Base-by-base conservation (phyloP, 768 basidiomycete species). In the Tricholoma bakamatsutake region DNA sequence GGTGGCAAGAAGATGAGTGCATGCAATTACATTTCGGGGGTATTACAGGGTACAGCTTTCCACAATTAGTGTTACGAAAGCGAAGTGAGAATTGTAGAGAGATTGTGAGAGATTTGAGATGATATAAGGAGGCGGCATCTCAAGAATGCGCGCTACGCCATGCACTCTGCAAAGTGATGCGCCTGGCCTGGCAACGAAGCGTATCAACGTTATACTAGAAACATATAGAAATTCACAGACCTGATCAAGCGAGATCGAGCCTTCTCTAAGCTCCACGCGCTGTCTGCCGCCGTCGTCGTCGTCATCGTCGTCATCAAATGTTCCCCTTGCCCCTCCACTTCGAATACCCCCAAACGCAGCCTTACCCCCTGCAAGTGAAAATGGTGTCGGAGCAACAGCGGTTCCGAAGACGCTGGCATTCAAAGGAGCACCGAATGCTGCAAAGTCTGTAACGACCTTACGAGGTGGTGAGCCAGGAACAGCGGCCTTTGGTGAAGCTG, bases 171-270 rank as follows among this genome's bases (percentile, higher is more conserved):
- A 93, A 81, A 15, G 90, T 84, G 60, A 93, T 93, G 46, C 90
- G 84, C 59, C 84, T 80, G 4, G 90, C 90, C 88, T 91, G 57
- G 28, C 37, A 54, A 52, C 34, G 57, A 47, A 11, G 57, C 30
- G 57, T 18, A 24, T 63, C 42, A 52, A 39, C 3, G 50, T 60
- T 37, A 57, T 55, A 10, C 50, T 13, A 21, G 47, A 33, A 54
- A 31, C 8, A n/a, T 33, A 4, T 15, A 34, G 24, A 17, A 47
- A 55, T 34, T 45, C 34, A 69, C 78, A 27, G 61, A 93, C 93
- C 81, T 98, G 96, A 61, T 98, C 96, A 57, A 97, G 76, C 11
- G 90, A 87, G 68, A 99, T 98, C 30, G 87, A 84, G 63, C 87
- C 90, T 65, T 93, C 90, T 61, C 79, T 75, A 59, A 96, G 73